A percentile compares a stretch with the other conserved stretches of the same genome.
Conservation (phyloP, 2,329 filamentous ascomycete genomes). For the Ceratocystiopsis brevicomis region DNA sequence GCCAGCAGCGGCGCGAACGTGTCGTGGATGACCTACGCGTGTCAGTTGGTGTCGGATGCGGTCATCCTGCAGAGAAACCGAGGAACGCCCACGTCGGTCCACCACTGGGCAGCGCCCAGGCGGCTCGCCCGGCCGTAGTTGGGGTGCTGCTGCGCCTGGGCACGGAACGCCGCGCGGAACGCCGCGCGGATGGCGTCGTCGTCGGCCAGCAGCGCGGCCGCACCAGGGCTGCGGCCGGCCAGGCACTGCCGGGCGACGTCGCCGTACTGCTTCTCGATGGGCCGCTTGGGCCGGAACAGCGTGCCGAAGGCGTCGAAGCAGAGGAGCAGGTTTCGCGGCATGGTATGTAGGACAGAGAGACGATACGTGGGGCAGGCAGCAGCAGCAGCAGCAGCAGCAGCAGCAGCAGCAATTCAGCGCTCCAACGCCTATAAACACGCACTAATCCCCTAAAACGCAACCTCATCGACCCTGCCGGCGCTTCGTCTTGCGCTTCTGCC, state of each 20-base stretch:
- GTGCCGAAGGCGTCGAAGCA: conserved; percentile 50
- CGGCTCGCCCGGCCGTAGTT: conserved; percentile 38
- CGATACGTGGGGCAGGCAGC: too few relatives aligned
- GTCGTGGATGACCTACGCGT: conserved; percentile 30
- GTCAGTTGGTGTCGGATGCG: too few relatives aligned
- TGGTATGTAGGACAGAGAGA: too few relatives aligned
- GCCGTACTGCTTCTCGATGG: conserved; percentile 35
- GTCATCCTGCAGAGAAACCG: too few relatives aligned
- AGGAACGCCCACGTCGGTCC: conserved; percentile 30
- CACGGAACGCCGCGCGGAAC: conserved; percentile 25
- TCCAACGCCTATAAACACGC: too few relatives aligned
- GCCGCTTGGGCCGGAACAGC: conserved; percentile 31
- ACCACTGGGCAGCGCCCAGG: conserved; percentile 36
- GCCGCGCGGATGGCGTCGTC: conserved; percentile 16
- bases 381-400: too few relatives aligned
- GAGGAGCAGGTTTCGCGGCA: conserved; percentile 28
- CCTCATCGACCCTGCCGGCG: too few relatives aligned
- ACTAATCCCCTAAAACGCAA: too few relatives aligned
- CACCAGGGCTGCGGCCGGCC: conserved; percentile 14
- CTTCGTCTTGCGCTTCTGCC: too few relatives aligned
- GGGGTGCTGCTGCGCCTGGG: conserved; percentile 26
- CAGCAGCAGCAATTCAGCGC: too few relatives aligned
- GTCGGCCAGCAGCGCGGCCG: conserved; percentile 22
- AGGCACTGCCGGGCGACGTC: conserved; percentile 26
- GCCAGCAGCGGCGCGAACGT: conserved; percentile 28